Evolutionary conservation across 106 monocot genomes (phyloP), one percentile per base, ranked within the genome.

Genomic region (Triglochin maritima): DNA sequence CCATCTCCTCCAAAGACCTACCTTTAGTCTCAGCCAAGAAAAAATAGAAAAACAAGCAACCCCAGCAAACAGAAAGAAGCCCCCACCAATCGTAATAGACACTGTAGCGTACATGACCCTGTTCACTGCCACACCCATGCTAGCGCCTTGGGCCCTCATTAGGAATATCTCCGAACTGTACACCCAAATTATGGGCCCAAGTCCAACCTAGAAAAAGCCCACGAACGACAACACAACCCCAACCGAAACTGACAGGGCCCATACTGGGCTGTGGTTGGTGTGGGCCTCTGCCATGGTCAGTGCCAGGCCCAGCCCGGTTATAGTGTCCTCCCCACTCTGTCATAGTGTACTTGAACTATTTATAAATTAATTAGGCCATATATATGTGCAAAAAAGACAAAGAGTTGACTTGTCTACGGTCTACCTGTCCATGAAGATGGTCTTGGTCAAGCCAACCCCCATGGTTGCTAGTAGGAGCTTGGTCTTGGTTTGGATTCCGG

Each of bases 121-220:
- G 54, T 86, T 86, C 67, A 77, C 46, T 2, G 79, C 77, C 57
- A 79, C 86, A 3, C 77, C 72, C 48, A 86, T 9, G 58, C 82
- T 77, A 0, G 69, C 74, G 7, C 81, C 86, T 47, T 82, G 82
- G 8, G 80, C 78, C 43, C 78, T 50, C 67, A 77, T 50, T 2
- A 85, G 80, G 54, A 82, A 80, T 15, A 89, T 79, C 80, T 89
- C 89, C 3, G 83, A 85, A 49, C 73, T 75, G 64, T 89, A 89
- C 3, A 89, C 78, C 80, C 82, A 86, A 3, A 82, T 79, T 0
- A 82, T 74, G 0, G 86, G 86, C 3, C 86, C 86, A 7, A 82
- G 74, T 4, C 86, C 86, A 3, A 77, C 71, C 12, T 82, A 86
- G 66, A 67, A 86, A 70, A 71, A 74, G 4, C 82, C 75, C 9